Evolutionary conservation across 306 rosid genomes (phyloP).

Genomic region (Datisca glomerata): DNA sequence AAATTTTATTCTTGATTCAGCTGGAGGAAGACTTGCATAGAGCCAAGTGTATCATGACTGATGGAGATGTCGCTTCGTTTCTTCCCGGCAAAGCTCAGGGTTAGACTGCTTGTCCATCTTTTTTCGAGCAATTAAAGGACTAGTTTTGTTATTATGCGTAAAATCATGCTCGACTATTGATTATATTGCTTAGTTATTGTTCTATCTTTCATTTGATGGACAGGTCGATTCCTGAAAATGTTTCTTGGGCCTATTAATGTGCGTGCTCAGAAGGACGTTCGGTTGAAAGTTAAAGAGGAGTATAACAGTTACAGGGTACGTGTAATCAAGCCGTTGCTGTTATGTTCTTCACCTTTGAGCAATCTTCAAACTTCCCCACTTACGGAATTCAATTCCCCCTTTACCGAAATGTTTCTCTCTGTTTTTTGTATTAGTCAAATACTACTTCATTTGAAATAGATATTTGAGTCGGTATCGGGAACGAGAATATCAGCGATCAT

Average conservation of each 20-base stretch:
- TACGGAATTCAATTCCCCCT: too few species aligned
- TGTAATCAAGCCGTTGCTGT: background rate
- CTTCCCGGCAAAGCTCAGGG: conserved; percentile 81
- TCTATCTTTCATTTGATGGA: background rate
- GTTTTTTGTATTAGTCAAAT: too few species aligned
- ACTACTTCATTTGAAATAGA: too few species aligned
- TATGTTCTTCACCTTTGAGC: background rate
- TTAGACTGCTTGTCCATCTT: conserved; percentile 9
- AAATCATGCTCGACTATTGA: background rate
- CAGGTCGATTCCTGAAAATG: conserved; percentile 80
- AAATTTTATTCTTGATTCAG: conserved; percentile 18
- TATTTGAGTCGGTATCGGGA: too few species aligned
- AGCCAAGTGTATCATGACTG: conserved; percentile 63
- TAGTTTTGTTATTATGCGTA: background rate
- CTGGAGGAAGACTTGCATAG: conserved; percentile 79
- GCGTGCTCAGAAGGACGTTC: conserved; percentile 83
- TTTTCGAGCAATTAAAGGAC: background rate
- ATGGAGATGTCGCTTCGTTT: conserved; percentile 76
- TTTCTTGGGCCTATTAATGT: conserved; percentile 92
- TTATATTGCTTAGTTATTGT: background rate
- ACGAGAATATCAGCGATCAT: too few species aligned
- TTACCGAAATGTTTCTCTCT: too few species aligned
- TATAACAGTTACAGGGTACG: conserved; percentile 86
- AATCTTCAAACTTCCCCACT: background rate
- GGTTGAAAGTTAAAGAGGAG: conserved; percentile 93